Conservation (phyloP, 73 alveolate species). For the Paraurostyla sp. region DNA sequence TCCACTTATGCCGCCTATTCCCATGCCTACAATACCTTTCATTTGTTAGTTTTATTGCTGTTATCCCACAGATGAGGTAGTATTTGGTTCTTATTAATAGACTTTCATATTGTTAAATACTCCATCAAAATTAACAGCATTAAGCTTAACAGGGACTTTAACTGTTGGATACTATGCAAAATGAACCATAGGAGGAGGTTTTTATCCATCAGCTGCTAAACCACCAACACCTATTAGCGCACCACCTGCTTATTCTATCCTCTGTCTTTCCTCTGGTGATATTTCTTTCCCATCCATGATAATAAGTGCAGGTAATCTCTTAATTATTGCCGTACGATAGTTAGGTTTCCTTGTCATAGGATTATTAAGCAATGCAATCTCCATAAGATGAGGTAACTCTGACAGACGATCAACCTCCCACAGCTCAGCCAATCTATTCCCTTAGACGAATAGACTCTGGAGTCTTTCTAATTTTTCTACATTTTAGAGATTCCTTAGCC, state of each 20-base stretch:
- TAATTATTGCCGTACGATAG: conserved; percentile 78
- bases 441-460: conserved; percentile 68
- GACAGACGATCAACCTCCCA: conserved; percentile 84
- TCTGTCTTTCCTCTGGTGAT: conserved; percentile 78
- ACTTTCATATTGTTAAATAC: conserved; percentile 71
- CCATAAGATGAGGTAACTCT: conserved; percentile 76
- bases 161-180: conserved; percentile 63
- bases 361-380: conserved; percentile 75
- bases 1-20: conserved; percentile 35
- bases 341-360: conserved; percentile 87
- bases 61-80: not conserved
- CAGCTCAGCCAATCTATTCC: conserved; percentile 85
- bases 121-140: conserved; percentile 78
- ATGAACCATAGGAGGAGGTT: conserved; percentile 77
- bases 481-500: conserved; percentile 76
- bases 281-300: conserved; percentile 80
- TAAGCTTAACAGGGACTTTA: conserved; percentile 77
- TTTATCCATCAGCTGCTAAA: not conserved
- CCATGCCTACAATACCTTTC: not conserved
- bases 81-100: not conserved
- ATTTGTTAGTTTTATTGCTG: not conserved
- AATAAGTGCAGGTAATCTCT: conserved; percentile 76
- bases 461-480: conserved; percentile 80
- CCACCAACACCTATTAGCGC: not conserved
- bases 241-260: conserved; percentile 68